Conservation (phyloP, 148 eudicot genomes). For the Suaeda aralocaspica region DNA sequence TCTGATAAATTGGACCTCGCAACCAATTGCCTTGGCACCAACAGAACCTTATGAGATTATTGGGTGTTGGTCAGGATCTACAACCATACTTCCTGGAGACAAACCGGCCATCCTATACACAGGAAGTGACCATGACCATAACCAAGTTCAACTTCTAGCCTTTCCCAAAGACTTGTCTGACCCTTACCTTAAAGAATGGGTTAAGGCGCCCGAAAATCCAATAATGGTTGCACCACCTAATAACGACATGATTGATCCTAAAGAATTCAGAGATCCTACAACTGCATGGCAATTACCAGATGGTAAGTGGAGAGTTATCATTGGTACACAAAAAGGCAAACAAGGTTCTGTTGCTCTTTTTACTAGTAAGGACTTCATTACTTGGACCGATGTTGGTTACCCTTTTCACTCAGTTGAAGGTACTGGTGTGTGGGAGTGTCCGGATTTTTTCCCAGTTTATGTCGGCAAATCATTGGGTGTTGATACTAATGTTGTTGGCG, state of each 20-base stretch:
- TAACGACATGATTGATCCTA: conserved; percentile 1
- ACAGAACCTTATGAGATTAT: conserved; percentile 24
- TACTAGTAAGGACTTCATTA: conserved; percentile 14
- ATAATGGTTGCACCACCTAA: conserved; percentile 18
- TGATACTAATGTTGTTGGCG: conserved; percentile 27
- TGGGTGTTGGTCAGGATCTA: conserved; percentile 45
- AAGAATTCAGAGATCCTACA: conserved; percentile 24
- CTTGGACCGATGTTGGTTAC: background rate
- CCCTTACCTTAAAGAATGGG: conserved; percentile 39
- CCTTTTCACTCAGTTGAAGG: background rate
- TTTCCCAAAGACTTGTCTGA: conserved; percentile 34
- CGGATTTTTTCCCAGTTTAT: conserved; percentile 29
- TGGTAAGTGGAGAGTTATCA: conserved; percentile 4
- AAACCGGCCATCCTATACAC: conserved; percentile 37
- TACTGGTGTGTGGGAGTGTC: conserved; percentile 29
- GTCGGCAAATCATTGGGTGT: background rate
- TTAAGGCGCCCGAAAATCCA: conserved; percentile 31
- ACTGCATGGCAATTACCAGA: conserved; percentile 30
- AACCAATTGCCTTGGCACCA: conserved; percentile 26
- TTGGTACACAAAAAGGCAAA: background rate
- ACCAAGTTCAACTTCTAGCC: conserved; percentile 38
- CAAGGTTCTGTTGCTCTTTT: conserved; percentile 6
- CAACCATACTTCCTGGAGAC: conserved; percentile 29
- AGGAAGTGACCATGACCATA: background rate
- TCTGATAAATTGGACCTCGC: conserved; percentile 38